Evolutionary conservation across 164 flowering plant genomes (phyloP).

Genomic region (Aristolochia californica): DNA sequence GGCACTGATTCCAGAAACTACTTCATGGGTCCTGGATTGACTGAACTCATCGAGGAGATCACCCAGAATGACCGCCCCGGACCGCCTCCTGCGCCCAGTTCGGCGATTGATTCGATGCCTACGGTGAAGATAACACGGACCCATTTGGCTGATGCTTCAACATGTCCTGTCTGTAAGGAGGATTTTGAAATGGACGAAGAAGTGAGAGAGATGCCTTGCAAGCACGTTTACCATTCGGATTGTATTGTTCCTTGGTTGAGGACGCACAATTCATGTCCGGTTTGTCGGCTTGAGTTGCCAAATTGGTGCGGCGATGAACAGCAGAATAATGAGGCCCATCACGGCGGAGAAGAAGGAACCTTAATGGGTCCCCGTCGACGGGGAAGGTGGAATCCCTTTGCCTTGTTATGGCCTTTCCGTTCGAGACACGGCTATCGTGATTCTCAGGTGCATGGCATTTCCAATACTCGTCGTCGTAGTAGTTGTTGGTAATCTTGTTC

Average conservation of each 20-base stretch:
- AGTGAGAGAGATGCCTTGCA: conserved; percentile 67
- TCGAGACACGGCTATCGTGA: conserved; percentile 15
- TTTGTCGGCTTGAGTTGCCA: conserved; percentile 59
- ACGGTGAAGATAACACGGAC: conserved; percentile 30
- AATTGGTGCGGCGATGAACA: neutral
- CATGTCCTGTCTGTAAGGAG: conserved; percentile 78
- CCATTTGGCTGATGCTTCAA: conserved; percentile 27
- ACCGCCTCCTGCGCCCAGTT: conserved; percentile 50
- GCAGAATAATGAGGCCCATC: neutral
- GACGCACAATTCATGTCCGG: conserved; percentile 84
- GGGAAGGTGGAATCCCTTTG: conserved; percentile 22
- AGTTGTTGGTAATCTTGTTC: too few species aligned
- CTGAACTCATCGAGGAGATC: conserved; percentile 53
- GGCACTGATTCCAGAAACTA: conserved; percentile 34
- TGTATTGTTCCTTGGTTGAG: conserved; percentile 81
- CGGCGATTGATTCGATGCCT: conserved; percentile 43
- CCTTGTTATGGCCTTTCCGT: conserved; percentile 36
- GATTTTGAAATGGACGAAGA: conserved; percentile 57
- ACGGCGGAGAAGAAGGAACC: neutral
- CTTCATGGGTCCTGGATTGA: conserved; percentile 42
- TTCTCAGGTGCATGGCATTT: conserved; percentile 8
- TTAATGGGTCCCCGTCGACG: conserved; percentile 10
- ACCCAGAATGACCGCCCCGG: conserved; percentile 78
- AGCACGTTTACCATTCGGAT: conserved; percentile 59
- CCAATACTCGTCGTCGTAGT: conserved; percentile 19